phyloP scores from a whole-genome alignment of 108 stramenopile genomes.

The Nitzschia sp. region DNA sequence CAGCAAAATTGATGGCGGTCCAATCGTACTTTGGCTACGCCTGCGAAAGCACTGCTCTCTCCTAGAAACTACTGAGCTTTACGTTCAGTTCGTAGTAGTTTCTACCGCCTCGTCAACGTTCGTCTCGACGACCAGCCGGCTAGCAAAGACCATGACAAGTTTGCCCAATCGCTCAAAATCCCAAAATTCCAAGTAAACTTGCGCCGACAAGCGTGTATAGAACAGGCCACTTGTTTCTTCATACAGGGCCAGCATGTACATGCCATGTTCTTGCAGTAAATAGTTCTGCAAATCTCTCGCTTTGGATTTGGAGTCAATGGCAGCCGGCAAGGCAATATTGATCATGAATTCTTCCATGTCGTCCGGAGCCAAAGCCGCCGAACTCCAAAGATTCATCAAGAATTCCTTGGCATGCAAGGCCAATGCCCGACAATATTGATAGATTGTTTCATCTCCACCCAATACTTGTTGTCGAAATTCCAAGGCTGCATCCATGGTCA shows the following conservation, averaged over 20 bases:
- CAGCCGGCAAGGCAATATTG: conserved; percentile 17
- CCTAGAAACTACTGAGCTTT: too few species aligned
- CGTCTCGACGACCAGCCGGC: too few species aligned
- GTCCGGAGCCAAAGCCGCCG: conserved; percentile 14
- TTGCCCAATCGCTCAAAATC: conserved; percentile 28
- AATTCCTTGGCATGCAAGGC: conserved; percentile 18
- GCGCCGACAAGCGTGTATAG: conserved; percentile 25
- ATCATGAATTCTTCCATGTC: conserved; percentile 33
- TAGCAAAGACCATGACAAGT: conserved; percentile 22
- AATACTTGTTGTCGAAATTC: conserved; percentile 18
- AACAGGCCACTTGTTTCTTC: not conserved
- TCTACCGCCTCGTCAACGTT: too few species aligned
- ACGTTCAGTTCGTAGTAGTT: too few species aligned
- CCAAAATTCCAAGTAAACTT: conserved; percentile 28
- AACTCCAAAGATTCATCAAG: conserved; percentile 18
- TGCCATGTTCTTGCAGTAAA: conserved; percentile 16
- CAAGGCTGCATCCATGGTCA: conserved; percentile 22
- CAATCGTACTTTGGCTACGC: too few species aligned
- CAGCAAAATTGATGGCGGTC: too few species aligned
- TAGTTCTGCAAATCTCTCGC: conserved; percentile 11
- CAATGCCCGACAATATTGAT: conserved; percentile 19
- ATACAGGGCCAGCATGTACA: conserved; percentile 17
- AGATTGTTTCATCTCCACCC: conserved; percentile 26
- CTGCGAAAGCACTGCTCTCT: too few species aligned
- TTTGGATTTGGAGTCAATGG: not conserved